Evolutionary conservation across 2,329 filamentous ascomycete genomes (phyloP), one percentile per base, ranked within the genome.

Genomic region (Truncatella angustata): DNA sequence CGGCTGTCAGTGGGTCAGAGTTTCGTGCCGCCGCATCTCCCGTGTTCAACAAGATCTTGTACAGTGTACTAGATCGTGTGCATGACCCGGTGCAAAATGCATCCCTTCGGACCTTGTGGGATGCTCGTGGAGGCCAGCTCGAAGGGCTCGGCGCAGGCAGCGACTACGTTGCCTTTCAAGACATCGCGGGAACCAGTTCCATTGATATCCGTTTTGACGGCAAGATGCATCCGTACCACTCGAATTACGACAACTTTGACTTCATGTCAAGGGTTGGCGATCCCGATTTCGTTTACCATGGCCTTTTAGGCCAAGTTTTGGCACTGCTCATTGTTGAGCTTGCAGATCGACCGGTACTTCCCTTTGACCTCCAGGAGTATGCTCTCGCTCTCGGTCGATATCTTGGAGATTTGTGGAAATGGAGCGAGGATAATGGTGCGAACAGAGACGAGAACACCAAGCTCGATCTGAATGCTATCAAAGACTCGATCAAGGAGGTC

Each of bases 121-220:
- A 90, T n/a, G 73, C 78, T 16, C 74, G 79, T 2, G 73, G 80
- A 12, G 77, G 72, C 20, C 73, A 80, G 26, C 74, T 97, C 1
- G 84, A 85, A 42, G 82, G 84, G 2, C 77, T 95, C 0, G 90
- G 86, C 11, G 85, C 85, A 4, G 86, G 81, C 9, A 88, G 90
- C 59, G 94, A 97, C 69, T 94, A 90, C 62, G 88, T 91, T 3
- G 85, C 91, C 2, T 99, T 97, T 69, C 93, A 96, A 70, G 84
- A 93, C 66, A 89, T 97, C 47, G 91, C 90, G 1, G 94, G 94
- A 49, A 91, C 86, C 6, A 93, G 91, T 40, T 92, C 89, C 10
- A 77, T 99, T 51, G 91, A 97, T 66, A 82, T 99, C 58, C 80
- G 83, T 24, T 97, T 99, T 64, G 63, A 74, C 34, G 88, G 88